Base-by-base conservation (phyloP, 768 basidiomycete genomes). In the Solioccasus polychromus region DNA sequence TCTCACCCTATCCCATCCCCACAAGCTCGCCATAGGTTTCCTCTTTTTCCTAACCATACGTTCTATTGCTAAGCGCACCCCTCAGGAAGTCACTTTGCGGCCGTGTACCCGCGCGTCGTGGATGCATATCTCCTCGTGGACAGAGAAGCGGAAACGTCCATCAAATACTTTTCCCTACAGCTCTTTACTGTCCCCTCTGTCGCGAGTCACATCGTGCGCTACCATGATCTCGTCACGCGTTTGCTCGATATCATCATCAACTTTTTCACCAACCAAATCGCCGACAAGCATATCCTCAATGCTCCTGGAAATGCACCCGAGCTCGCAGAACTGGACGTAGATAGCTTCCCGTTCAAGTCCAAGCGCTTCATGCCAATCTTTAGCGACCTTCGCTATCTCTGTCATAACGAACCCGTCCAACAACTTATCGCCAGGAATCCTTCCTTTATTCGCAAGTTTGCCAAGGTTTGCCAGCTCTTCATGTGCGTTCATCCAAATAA, bases 281-380 rank as follows among this genome's bases (percentile, higher is more conserved):
- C 70, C 5, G 82, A 85, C 45, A 86, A 85, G 64, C 78, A 79
- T 35, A 84, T 92, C 50, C 59, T 77, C 25, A 63, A 53, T 39
- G 68, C 47, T 19, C 42, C 57, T 0, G 39, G 2, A 24, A 40
- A 59, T 7, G 36, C 59, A 1, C 30, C 66, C 17, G 56, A 61
- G 17, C 34, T 44, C n/a, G 35, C 57, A 59, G 57, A 61, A 38
- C 55, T 96, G 42, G 89, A 94, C 48, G 85, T 91, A 31, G 94
- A 96, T 38, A 80, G 82, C 30, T 80, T 82, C 47, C 85, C 89
- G 0, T 96, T 96, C 80, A 87, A 89, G 66, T 91, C 88, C 15
- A 97, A 97, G 63, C 86, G 94, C 8, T 96, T 95, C 69, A 89
- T 93, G 84, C 89, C 91, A 2, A 82, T 98, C 37, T 95, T 97